A percentile compares a stretch with the other conserved stretches of the same genome.
These are phyloP conservation scores for Rhododendron henanense DNA, from an alignment of 148 eudicot species.

Conservation along the genomic window DNA sequence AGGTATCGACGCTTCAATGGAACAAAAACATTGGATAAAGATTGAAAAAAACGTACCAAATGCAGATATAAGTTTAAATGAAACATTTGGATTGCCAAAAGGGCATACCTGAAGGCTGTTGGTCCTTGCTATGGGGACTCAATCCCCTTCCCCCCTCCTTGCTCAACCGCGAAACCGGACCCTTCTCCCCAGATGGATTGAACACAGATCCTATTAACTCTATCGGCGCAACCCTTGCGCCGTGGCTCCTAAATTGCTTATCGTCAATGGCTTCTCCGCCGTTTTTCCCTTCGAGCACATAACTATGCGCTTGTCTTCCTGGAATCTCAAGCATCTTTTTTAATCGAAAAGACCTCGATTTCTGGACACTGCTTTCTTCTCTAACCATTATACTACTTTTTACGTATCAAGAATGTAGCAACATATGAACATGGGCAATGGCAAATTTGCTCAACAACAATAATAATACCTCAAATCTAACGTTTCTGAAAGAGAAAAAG, in stretches of 20 bases:
- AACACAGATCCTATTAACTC: slow-evolving; percentile 11
- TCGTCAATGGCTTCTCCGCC: not conserved
- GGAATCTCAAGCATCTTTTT: slow-evolving; percentile 15
- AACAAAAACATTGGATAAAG: not conserved
- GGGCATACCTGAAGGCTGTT: slow-evolving; percentile 27
- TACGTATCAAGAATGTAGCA: not conserved
- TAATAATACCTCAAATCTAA: not conserved
- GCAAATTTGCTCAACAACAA: not conserved
- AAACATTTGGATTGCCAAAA: not conserved
- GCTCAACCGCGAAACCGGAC: slow-evolving; percentile 14
- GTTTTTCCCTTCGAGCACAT: not conserved
- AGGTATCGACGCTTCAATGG: not conserved
- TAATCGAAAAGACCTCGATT: not conserved
- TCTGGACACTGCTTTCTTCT: slow-evolving; percentile 2
- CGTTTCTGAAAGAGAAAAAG: not conserved
- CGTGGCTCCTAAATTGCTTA: slow-evolving; percentile 6
- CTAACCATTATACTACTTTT: slow-evolving; percentile 13
- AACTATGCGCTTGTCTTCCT: slow-evolving; percentile 7
- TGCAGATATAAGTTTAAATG: not conserved
- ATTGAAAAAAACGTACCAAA: not conserved
- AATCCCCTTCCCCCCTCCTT: slow-evolving; percentile 5
- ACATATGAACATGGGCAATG: not conserved
- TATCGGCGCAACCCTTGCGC: not conserved
- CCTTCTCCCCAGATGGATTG: not conserved
- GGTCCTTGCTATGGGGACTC: not conserved